Evolutionary conservation across 2,329 filamentous ascomycete species (phyloP), one percentile per base, ranked within the genome.

Genomic region (Arachnopeziza araneosa): DNA sequence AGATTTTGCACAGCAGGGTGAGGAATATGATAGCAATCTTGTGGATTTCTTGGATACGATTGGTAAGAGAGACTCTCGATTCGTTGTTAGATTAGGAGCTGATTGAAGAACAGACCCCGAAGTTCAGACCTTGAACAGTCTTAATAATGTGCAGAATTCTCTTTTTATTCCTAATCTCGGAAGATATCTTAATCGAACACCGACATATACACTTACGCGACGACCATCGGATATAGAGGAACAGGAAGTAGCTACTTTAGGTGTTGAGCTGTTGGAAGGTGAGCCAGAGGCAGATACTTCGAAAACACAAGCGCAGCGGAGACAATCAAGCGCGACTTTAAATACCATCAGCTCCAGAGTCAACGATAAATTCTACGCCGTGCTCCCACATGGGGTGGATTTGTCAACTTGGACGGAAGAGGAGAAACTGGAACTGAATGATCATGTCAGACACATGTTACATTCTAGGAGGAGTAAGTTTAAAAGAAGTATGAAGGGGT

Each of bases 61-160:
- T 64, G 86, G 86, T 88, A 78, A 61, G 82, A 73, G 48, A n/a
- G 14, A 5, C 30, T 17, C 24, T 14, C 21, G 3, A 32, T 23
- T 23, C 17, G 36, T 32, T 24, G 2, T 22, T 49, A 23, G 10
- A 26, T 30, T 23, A 54, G 24, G 19, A 32, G 23, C 26, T 50
- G 52, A 61, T 60, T 65, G 55, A 66, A 50, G 17, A 17, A 1
- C 24, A 71, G 69, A 71, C 62, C 69, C 69, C 2, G 69, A 71
- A 64, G 86, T 96, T 2, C 85, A 90, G 44, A 91, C 91, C 0
- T 77, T 96, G 2, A 91, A 90, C 0, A 93, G 90, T 17, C 81
- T 96, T 10, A 96, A 90, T 51, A 96, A 96, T 69, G 87, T 96
- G 22, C 91, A 96, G 69, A 96, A 96, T 72, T 95, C 91, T 0